Base-by-base conservation (phyloP, 2,329 filamentous ascomycete species). In the Coniochaeta ligniaria region DNA sequence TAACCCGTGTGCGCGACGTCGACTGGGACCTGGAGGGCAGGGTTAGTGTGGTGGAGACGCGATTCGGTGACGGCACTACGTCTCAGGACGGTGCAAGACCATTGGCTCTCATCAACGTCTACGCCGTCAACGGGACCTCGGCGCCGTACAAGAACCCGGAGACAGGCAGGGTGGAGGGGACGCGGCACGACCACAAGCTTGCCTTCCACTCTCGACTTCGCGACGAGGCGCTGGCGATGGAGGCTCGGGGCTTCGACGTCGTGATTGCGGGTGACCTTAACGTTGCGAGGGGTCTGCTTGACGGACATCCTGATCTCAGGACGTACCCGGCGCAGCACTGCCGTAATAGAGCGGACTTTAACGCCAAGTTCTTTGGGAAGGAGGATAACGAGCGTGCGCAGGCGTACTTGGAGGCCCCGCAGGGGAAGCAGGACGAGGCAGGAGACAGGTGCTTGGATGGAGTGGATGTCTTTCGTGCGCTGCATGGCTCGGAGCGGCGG, bases 241-340 rank as follows among this genome's bases (percentile, higher is more conserved):
- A 82, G 64, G 22, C 57, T 1, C 59, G 72, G 7, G 77, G 78
- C 0, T 79, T 75, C 61, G 47, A 70, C 6, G 74, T 83, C 1
- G 66, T 84, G 3, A 66, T 85, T 0, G 76, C 78, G 0, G 80
- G 82, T 0, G 81, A 84, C 62, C 72, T 83, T 66, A 84, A 84
- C 59, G 72, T 84, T 24, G 81, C 81, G 6, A 73, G 69, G 9
- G 65, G 66, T 1, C 22, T 26, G 24, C 22, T 61, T 41, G 68
- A 70, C 54, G 81, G 80, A 1, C 69, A 74, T 63, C 81, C 82
- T 0, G 75, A 73, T 24, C 68, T 84, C 17, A 33, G 74, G 75
- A 77, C 73, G 0, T 75, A 67, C 47, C 77, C 78, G 11, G 24
- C 64, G 8, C 74, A 82, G 65, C 82, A 85, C 66, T 74, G 77